phyloP scores from a whole-genome alignment of 176 grass and related monocot species.

The Bothriochloa decipiens region DNA sequence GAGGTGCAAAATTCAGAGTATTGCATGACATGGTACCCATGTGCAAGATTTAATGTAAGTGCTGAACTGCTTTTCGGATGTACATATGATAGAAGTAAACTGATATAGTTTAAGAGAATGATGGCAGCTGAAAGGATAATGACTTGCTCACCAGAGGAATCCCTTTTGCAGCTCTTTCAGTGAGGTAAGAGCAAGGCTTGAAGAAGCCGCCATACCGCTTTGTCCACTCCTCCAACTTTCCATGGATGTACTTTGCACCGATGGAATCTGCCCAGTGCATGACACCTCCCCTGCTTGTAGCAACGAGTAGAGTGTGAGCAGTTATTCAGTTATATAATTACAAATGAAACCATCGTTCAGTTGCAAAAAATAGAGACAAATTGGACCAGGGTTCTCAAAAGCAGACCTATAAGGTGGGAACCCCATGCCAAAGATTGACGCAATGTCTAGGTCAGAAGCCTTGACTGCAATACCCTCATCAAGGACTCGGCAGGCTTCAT shows the following conservation, averaged over 20 bases:
- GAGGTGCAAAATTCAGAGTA: background rate
- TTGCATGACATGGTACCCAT: background rate
- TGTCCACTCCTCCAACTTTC: slow-evolving; percentile 75
- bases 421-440: slow-evolving; percentile 87
- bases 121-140: slow-evolving; percentile 12
- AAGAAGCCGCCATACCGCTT: slow-evolving; percentile 75
- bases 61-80: background rate
- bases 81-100: background rate
- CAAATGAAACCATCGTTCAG: background rate
- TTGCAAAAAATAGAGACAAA: background rate
- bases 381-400: background rate
- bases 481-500: slow-evolving; percentile 87
- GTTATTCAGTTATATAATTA: background rate
- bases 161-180: slow-evolving; percentile 79
- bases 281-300: slow-evolving; percentile 70
- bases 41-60: slow-evolving; percentile 3
- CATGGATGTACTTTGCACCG: slow-evolving; percentile 74
- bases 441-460: slow-evolving; percentile 88
- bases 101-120: background rate
- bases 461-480: slow-evolving; percentile 86
- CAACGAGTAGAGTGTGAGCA: background rate
- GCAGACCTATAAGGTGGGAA: slow-evolving; percentile 88
- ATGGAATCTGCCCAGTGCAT: slow-evolving; percentile 89
- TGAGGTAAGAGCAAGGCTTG: slow-evolving; percentile 79
- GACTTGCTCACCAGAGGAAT: slow-evolving; percentile 70